These are phyloP conservation scores for Talaromyces sp. DNA, from an alignment of 2,329 filamentous ascomycete species.

Conservation along the genomic window DNA sequence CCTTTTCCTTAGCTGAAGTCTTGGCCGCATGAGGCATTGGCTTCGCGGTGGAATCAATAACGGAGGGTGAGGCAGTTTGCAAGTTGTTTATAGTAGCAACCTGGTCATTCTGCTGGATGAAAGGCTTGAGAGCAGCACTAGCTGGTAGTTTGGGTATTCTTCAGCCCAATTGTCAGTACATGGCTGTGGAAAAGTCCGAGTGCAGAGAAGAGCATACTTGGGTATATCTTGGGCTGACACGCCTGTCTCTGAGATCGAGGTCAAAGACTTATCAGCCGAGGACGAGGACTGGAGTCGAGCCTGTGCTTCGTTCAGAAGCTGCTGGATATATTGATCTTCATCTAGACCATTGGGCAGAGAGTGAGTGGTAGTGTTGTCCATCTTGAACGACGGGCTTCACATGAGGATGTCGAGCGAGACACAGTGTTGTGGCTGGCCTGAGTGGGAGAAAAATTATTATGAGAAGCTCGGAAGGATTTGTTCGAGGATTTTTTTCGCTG, in stretches of 20 bases:
- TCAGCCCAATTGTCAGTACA: slow-evolving; percentile 18
- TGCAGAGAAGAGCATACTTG: slow-evolving; percentile 1
- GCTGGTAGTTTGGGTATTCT: slow-evolving; percentile 54
- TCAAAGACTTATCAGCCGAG: slow-evolving; percentile 22
- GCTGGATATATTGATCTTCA: slow-evolving; percentile 60
- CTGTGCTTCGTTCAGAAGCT: slow-evolving; percentile 64
- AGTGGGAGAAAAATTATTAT: background rate
- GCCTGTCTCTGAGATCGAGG: slow-evolving; percentile 21
- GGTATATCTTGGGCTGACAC: slow-evolving; percentile 2
- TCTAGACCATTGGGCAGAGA: background rate
- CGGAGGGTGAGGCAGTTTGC: slow-evolving; percentile 45
- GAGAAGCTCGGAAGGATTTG: slow-evolving; percentile 1
- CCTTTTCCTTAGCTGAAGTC: slow-evolving; percentile 6
- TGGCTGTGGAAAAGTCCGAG: background rate
- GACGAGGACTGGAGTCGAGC: slow-evolving; percentile 48
- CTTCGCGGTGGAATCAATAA: slow-evolving; percentile 4
- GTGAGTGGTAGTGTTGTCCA: slow-evolving; percentile 11
- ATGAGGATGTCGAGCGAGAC: slow-evolving; percentile 1
- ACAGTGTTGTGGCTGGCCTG: background rate
- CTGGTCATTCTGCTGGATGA: slow-evolving; percentile 54
- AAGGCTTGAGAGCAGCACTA: slow-evolving; percentile 51
- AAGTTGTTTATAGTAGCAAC: slow-evolving; percentile 55
- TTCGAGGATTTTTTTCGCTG: background rate
- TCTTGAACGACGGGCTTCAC: slow-evolving; percentile 4
- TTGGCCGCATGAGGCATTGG: slow-evolving; percentile 4